phyloP scores from a whole-genome alignment of 352 stramenopile species.

The Phytopythium boreale region DNA sequence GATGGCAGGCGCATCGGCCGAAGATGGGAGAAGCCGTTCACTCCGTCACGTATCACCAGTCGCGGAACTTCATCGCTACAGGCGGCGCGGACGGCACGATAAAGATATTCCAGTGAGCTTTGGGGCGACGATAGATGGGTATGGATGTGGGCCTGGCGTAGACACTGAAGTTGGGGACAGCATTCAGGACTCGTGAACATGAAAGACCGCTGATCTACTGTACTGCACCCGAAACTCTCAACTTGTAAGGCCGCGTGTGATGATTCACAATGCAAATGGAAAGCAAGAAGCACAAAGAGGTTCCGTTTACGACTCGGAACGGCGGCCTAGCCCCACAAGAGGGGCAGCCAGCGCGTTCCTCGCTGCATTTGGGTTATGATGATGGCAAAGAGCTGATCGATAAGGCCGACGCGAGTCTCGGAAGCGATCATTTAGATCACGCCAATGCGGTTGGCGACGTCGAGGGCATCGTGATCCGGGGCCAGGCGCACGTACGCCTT shows the following conservation, averaged over 20 bases:
- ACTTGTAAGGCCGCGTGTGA: too few relatives aligned
- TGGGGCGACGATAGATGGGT: neutral
- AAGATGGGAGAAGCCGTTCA: constrained; percentile 83
- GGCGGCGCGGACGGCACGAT: constrained; percentile 79
- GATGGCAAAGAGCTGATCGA: constrained; percentile 14
- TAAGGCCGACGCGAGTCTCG: constrained; percentile 3
- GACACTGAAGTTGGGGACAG: neutral
- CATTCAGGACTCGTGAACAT: constrained; percentile 2
- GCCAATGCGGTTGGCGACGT: constrained; percentile 99
- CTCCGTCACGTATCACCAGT: constrained; percentile 71
- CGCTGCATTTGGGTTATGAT: constrained; percentile 12
- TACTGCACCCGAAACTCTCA: too few relatives aligned
- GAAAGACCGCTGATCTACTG: neutral
- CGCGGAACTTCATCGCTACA: constrained; percentile 79
- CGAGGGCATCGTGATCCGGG: constrained; percentile 99
- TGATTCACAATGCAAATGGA: neutral
- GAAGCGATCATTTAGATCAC: constrained; percentile 96
- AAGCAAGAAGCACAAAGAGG: neutral
- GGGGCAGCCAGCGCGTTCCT: constrained; percentile 7
- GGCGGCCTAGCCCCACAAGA: constrained; percentile 6
- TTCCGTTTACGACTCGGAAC: constrained; percentile 18
- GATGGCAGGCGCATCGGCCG: constrained; percentile 58
- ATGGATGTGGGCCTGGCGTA: neutral
- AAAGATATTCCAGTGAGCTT: constrained; percentile 84
- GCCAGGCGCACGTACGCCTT: constrained; percentile 99